A percentile compares a stretch with the other conserved stretches of the same genome.
Conservation (phyloP, 176 grass and related monocot species). For the Triticum timopheevii region DNA sequence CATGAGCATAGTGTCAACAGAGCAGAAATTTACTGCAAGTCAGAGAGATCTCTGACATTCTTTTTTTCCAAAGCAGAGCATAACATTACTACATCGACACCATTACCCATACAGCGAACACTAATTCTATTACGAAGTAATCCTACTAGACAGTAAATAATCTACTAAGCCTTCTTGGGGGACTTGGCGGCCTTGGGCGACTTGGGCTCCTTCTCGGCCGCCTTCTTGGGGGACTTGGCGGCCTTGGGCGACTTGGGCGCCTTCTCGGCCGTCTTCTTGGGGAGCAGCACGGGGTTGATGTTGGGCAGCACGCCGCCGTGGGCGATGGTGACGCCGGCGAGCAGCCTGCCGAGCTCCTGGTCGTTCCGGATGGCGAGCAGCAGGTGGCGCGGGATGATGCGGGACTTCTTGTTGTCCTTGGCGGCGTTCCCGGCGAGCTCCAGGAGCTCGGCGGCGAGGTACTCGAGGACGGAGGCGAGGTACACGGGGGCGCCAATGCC, state of each 20-base stretch:
- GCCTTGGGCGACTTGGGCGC: constrained; percentile 48
- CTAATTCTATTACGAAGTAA: not conserved
- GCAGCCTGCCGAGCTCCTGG: constrained; percentile 55
- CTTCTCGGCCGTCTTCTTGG: constrained; percentile 46
- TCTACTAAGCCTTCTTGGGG: constrained; percentile 11
- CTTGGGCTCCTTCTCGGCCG: constrained; percentile 31
- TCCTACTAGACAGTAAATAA: not conserved
- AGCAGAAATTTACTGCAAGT: not conserved
- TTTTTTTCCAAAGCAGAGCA: not conserved
- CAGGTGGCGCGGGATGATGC: constrained; percentile 56
- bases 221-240: constrained; percentile 19
- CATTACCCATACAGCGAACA: not conserved
- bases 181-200: constrained; percentile 35
- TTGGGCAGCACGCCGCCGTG: constrained; percentile 57
- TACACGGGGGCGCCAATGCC: constrained; percentile 39
- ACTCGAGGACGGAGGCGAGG: constrained; percentile 42
- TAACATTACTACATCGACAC: not conserved
- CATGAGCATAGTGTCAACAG: not conserved
- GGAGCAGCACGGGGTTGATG: constrained; percentile 55
- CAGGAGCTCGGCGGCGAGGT: constrained; percentile 44
- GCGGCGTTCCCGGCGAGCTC: constrained; percentile 61
- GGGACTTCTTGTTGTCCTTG: constrained; percentile 60
- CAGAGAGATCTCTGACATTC: not conserved
- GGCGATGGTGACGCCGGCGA: constrained; percentile 52
- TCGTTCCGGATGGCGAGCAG: constrained; percentile 58